Conservation (phyloP, 2,329 filamentous ascomycete genomes). For the Phialophora verrucosa region DNA sequence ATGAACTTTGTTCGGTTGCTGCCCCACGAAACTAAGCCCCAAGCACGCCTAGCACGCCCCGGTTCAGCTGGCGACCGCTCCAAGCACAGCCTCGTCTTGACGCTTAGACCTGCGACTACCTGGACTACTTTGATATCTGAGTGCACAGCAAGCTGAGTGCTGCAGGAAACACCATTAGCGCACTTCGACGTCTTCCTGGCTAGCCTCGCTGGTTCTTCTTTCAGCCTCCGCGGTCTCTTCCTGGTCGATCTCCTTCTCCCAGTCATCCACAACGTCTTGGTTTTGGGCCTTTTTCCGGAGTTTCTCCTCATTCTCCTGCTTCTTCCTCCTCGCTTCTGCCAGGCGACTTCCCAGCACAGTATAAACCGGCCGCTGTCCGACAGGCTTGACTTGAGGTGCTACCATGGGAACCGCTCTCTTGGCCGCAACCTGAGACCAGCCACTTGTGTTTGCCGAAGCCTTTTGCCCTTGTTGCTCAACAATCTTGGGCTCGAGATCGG, state of each 20-base stretch:
- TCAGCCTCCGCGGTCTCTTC: slow-evolving; percentile 43
- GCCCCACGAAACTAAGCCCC: not conserved
- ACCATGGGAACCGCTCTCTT: slow-evolving; percentile 55
- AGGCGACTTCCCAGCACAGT: slow-evolving; percentile 43
- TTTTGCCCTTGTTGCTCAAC: slow-evolving; percentile 55
- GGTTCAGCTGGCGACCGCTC: slow-evolving; percentile 1
- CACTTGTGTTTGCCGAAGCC: slow-evolving; percentile 44
- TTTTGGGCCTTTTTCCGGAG: slow-evolving; percentile 32
- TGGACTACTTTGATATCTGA: not conserved
- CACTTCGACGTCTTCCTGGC: slow-evolving; percentile 1
- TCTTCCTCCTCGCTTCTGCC: slow-evolving; percentile 44
- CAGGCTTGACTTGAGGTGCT: slow-evolving; percentile 48
- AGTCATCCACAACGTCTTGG: slow-evolving; percentile 50
- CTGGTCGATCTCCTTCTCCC: slow-evolving; percentile 54
- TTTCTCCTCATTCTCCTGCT: slow-evolving; percentile 49
- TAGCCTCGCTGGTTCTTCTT: slow-evolving; percentile 16
- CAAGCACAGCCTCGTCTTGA: slow-evolving; percentile 7
- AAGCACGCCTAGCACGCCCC: not conserved
- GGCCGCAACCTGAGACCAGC: slow-evolving; percentile 61
- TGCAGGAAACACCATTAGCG: not conserved
- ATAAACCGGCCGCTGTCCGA: slow-evolving; percentile 43
- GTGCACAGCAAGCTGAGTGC: not conserved
- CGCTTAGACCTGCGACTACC: not conserved
- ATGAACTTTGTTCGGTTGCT: not conserved
- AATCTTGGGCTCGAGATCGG: slow-evolving; percentile 50